Base-by-base conservation (phyloP, 495 filamentous ascomycete genomes). In the Delitschia confertaspora region DNA sequence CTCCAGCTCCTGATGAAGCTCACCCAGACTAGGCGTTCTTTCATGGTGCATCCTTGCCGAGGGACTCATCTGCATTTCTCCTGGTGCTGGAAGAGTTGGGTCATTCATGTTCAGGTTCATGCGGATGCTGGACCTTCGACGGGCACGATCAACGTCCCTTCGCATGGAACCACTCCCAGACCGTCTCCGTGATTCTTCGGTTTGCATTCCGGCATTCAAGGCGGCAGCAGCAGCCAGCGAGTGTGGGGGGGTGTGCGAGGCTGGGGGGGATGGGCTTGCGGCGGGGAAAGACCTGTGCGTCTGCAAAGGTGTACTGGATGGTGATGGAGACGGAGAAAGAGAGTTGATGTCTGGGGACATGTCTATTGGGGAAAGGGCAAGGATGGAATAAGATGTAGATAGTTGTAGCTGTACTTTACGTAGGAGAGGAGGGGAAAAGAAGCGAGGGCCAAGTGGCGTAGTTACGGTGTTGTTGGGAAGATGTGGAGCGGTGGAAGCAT, bases 1-100 rank as follows among this genome's bases (percentile, higher is more conserved):
- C 63, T 98, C 91, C 5, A 95, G 69, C 59, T 94, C 85, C 55
- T 98, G 89, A 58, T 95, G 88, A 26, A 98, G 70, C 63, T 95
- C 89, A n/a, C 89, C 89, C 32, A 95, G 63, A 42, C 85, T 93
- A 1, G 87, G 87, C 6, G 83, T 66, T 7, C 77, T 75, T 36
- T 75, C 74, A 54, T 68, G 68, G 35, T 53, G 57, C 1, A 50
- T 63, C 35, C 55, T 9, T 17, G 29, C 25, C 7, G 44, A 43
- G 18, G 58, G 55, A 33, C 42, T 51, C 38, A 52, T 51, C 48
- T 64, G 58, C 37, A 80, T 70, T 57, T 85, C 79, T 44, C 79
- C 81, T 4, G 79, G 74, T 0, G 63, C 67, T 9, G 79, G 78
- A 7, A 78, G 37, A 21, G 64, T 57, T 1, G 78, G 74, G 60